Conservation (phyloP, 2,329 filamentous ascomycete genomes). For the Westerdykella ornata region DNA sequence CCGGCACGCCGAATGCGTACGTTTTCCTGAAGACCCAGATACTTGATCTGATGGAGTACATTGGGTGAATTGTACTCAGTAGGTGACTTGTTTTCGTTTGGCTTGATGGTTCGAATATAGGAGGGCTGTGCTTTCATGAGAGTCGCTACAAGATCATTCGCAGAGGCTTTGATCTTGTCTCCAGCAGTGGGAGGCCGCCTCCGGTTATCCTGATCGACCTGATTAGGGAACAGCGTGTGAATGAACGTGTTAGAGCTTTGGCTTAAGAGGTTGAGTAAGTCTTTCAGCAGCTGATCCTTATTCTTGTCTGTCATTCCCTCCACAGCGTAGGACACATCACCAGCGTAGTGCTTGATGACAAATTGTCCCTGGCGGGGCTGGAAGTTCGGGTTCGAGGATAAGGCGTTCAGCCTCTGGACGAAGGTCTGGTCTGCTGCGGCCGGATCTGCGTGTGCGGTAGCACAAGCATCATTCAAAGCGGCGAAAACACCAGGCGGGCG, state of each 20-base stretch:
- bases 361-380: conserved; percentile 90
- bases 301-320: conserved; percentile 99
- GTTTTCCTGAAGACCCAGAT: conserved; percentile 98
- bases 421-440: conserved; percentile 92
- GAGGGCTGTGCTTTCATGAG: conserved; percentile 96
- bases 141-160: conserved; percentile 89
- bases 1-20: conserved; percentile 93
- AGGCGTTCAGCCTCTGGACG: conserved; percentile 83
- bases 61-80: conserved; percentile 87
- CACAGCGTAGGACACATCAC: conserved; percentile 89
- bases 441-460: conserved; percentile 95
- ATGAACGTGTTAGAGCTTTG: conserved; percentile 80
- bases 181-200: conserved; percentile 89
- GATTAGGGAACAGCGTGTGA: conserved; percentile 80
- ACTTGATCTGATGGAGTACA: conserved; percentile 97
- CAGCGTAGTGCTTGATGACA: conserved; percentile 97
- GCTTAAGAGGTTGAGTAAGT: conserved; percentile 78
- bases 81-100: conserved; percentile 96
- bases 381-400: conserved; percentile 81
- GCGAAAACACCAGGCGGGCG: conserved; percentile 89
- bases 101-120: conserved; percentile 98
- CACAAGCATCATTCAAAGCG: conserved; percentile 93
- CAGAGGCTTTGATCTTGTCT: conserved; percentile 91
- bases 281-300: conserved; percentile 94
- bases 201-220: conserved; percentile 93